These are phyloP conservation scores for Sporothrix brunneoviolacea DNA, from an alignment of 2,329 filamentous ascomycete genomes.

Conservation along the genomic window DNA sequence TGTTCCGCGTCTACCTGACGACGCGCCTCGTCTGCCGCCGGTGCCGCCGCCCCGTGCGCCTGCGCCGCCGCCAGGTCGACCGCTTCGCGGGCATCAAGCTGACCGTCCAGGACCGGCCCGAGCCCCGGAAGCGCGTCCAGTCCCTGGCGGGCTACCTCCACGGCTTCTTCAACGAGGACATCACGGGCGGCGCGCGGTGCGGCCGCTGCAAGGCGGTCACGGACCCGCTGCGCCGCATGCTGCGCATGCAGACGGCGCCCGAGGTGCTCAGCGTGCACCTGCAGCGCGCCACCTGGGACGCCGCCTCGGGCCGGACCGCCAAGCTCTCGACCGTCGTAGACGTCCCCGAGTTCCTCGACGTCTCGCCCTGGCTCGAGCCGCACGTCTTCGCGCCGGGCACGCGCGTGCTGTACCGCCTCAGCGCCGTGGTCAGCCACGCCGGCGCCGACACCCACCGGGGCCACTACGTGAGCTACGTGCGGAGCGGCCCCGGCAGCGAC, in stretches of 20 bases:
- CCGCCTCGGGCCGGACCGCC: fast-evolving
- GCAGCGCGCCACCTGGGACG: not conserved
- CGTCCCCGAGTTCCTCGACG: conserved; percentile 15
- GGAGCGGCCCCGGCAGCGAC: not conserved
- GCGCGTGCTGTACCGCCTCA: conserved; percentile 15
- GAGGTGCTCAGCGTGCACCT: conserved; percentile 16
- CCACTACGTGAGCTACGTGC: conserved; percentile 16
- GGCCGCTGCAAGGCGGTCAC: conserved; percentile 2
- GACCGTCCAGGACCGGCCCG: not conserved
- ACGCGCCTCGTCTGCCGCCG: conserved; percentile 1
- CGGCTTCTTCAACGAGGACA: not conserved
- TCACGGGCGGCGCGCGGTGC: not conserved
- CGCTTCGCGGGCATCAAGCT: not conserved
- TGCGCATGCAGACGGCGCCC: conserved; percentile 13
- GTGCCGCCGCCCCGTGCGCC: conserved; percentile 9
- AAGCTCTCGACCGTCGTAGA: conserved; percentile 8
- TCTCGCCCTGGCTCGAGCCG: conserved; percentile 16
- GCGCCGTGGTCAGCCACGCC: conserved; percentile 14
- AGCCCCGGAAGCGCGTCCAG: not conserved
- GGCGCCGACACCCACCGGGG: conserved; percentile 1
- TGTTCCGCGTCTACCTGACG: conserved; percentile 9
- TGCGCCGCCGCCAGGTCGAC: not conserved
- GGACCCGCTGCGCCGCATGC: not conserved
- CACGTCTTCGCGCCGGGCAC: conserved; percentile 9
- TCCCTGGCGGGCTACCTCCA: not conserved